These are phyloP conservation scores for Phytophthora macrochlamydospora DNA, from an alignment of 352 stramenopile genomes.

Conservation along the genomic window DNA sequence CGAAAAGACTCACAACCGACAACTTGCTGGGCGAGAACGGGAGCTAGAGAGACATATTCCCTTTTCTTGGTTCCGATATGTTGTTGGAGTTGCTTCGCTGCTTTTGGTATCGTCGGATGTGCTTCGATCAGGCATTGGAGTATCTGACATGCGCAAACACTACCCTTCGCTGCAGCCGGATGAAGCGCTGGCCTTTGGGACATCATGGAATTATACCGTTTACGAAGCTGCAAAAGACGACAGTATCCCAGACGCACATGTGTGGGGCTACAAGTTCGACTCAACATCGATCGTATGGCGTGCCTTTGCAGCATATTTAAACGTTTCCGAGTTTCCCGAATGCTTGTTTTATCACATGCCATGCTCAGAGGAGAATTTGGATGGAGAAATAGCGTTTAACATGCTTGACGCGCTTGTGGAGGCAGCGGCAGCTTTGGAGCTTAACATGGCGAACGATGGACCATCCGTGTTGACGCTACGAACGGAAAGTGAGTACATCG, in stretches of 20 bases:
- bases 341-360: conserved; percentile 26
- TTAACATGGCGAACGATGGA: not conserved
- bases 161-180: conserved; percentile 38
- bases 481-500: conserved; percentile 32
- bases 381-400: conserved; percentile 22
- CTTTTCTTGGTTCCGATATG: conserved; percentile 30
- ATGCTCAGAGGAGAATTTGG: conserved; percentile 13
- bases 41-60: conserved; percentile 20
- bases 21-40: conserved; percentile 17
- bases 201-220: conserved; percentile 40
- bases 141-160: conserved; percentile 3
- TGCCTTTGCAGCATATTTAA: conserved; percentile 28
- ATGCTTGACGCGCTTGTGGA: conserved; percentile 37
- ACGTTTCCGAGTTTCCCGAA: conserved; percentile 14
- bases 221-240: conserved; percentile 14
- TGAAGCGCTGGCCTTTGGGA: conserved; percentile 28
- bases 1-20: conserved; percentile 6
- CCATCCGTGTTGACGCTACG: conserved; percentile 19
- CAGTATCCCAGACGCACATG: not conserved
- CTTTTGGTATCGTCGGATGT: conserved; percentile 38
- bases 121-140: conserved; percentile 31
- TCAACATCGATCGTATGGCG: conserved; percentile 39
- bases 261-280: conserved; percentile 52
- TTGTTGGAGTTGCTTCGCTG: conserved; percentile 24
- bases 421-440: not conserved